Evolutionary conservation across 805 yeast species (phyloP), one percentile per base, ranked within the genome.

Genomic region (Scheffersomyces amazonensis): DNA sequence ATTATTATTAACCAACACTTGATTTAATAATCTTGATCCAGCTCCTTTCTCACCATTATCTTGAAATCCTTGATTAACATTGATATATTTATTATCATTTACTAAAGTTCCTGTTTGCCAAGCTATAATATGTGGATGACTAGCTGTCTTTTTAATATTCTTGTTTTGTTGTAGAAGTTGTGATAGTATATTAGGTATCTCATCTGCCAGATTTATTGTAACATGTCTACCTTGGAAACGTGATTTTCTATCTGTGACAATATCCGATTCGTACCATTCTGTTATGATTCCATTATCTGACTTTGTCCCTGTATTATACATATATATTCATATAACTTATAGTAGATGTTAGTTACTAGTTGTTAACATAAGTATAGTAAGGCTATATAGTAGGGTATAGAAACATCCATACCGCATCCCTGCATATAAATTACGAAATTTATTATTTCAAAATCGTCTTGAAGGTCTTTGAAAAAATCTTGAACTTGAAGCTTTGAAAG

Each of bases 21-120:
- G 75, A 39, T 60, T 60, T 18, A 83, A 51, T 8, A 87, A 46
- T 41, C 83, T 58, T 12, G 66, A 54, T 0, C 93, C 95, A 0
- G 90, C 84, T 1, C 89, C 90, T 5, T 76, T 70, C 51, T 87
- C 96, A 0, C 90, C 89, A 51, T 80, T 69, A 55, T 87, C 95
- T 34, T 70, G 59, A 40, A 65, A 73, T 2, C 90, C 91, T 53
- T 83, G 87, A 34, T 75, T 51, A 6, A 72, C 43, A 28, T 68
- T 48, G 5, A 31, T 23, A 50, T 53, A 43, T 21, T 40, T 23
- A 32, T 20, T 22, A 22, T 30, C 34, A 5, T 58, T 2, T 53
- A 15, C 24, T 13, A 31, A 37, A 23, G 46, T 44, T 2, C 72
- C 77, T 0, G 77, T 71, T 54, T 85, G 69, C 87, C 88, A 85